Conservation (phyloP, 768 basidiomycete genomes). For the Sarcodon sp. region DNA sequence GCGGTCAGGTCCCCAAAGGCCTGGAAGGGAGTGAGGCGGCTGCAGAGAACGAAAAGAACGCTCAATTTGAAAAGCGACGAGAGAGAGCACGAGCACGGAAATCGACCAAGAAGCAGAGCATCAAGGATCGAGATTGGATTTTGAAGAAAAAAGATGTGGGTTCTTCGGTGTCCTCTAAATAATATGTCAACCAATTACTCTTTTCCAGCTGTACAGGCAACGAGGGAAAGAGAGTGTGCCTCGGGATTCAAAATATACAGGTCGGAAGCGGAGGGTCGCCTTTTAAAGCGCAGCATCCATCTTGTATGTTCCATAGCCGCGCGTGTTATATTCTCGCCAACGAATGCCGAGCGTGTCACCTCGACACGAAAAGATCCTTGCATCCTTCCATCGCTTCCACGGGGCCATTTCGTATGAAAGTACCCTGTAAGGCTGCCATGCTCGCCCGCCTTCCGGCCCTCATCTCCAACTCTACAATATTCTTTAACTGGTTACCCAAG, state of each 20-base stretch:
- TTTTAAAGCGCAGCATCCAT: conserved; percentile 36
- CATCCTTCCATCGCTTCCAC: conserved; percentile 39
- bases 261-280: conserved; percentile 68
- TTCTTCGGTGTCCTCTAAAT: background rate
- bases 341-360: background rate
- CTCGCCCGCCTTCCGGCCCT: conserved; percentile 50
- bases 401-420: conserved; percentile 73
- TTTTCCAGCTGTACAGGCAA: conserved; percentile 59
- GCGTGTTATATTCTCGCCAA: background rate
- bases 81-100: conserved; percentile 47
- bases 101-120: conserved; percentile 52
- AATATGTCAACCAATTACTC: conserved; percentile 1
- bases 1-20: conserved; percentile 65
- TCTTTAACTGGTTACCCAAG: conserved; percentile 40
- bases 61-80: conserved; percentile 66
- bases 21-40: conserved; percentile 53
- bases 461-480: conserved; percentile 41
- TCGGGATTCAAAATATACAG: conserved; percentile 80
- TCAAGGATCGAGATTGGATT: conserved; percentile 87
- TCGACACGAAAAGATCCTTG: conserved; percentile 24
- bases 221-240: conserved; percentile 82
- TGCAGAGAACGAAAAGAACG: conserved; percentile 36
- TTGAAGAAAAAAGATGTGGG: conserved; percentile 85
- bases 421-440: conserved; percentile 94
- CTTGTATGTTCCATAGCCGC: background rate